A percentile compares a stretch with the other conserved stretches of the same genome.
Evolutionary conservation across 2,329 filamentous ascomycete species (phyloP).

Genomic region (Neopestalotiopsis rosae): DNA sequence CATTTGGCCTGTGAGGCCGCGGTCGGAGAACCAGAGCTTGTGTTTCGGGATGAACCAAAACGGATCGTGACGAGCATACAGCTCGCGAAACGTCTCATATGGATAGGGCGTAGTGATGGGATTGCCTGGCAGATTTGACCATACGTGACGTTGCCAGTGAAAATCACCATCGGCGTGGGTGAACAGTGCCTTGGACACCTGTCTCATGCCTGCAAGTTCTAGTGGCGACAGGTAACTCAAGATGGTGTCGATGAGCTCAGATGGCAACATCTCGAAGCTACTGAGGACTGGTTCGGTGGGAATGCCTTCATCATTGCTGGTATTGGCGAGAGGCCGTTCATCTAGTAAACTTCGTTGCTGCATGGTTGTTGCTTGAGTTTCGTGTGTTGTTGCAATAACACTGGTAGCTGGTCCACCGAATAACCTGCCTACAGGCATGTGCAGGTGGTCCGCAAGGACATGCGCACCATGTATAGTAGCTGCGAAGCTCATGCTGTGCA

Average conservation of each 20-base stretch:
- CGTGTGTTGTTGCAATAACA: neutral
- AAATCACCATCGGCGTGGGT: constrained; percentile 67
- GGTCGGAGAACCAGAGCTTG: constrained; percentile 87
- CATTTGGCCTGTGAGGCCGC: constrained; percentile 73
- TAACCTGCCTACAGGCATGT: neutral
- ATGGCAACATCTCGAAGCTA: constrained; percentile 64
- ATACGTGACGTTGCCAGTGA: constrained; percentile 75
- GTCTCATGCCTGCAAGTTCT: constrained; percentile 66
- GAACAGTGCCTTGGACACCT: constrained; percentile 66
- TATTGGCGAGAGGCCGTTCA: neutral
- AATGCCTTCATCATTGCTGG: neutral
- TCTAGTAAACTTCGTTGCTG: neutral
- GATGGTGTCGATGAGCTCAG: constrained; percentile 78
- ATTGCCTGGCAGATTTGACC: constrained; percentile 67
- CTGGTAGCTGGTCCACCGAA: neutral
- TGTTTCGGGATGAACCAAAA: constrained; percentile 84
- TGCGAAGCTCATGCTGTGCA: neutral
- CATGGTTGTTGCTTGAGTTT: neutral
- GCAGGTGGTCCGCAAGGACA: neutral
- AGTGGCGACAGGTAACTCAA: constrained; percentile 67
- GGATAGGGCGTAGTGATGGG: constrained; percentile 60
- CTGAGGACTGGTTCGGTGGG: neutral
- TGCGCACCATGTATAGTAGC: neutral
- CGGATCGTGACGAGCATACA: constrained; percentile 77
- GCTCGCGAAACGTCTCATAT: constrained; percentile 68